These are phyloP conservation scores for Pseudonitzschia delicatissima DNA, from an alignment of 108 stramenopile genomes.

Conservation along the genomic window DNA sequence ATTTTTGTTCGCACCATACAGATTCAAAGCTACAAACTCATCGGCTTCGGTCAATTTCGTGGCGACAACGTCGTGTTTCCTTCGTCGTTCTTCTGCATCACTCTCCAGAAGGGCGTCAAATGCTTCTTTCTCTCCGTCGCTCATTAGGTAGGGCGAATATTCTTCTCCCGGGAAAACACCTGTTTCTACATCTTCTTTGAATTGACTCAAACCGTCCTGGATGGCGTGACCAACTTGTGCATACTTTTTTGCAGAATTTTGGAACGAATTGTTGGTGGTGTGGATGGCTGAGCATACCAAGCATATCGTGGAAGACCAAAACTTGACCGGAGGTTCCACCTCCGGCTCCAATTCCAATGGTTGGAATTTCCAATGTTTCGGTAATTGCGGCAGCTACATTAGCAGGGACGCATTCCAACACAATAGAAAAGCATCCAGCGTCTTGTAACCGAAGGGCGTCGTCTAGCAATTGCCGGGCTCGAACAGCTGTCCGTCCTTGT, in stretches of 20 bases:
- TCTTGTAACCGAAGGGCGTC: conserved; percentile 94
- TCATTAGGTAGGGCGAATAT: conserved; percentile 93
- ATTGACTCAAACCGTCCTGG: conserved; percentile 80
- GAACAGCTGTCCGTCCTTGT: conserved; percentile 92
- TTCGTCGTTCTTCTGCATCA: conserved; percentile 54
- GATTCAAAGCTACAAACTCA: conserved; percentile 76
- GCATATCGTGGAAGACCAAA: conserved; percentile 98
- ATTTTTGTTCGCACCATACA: conserved; percentile 48
- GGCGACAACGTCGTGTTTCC: conserved; percentile 48
- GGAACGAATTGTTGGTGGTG: conserved; percentile 97
- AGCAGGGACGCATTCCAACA: conserved; percentile 96
- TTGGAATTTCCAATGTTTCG: conserved; percentile 93
- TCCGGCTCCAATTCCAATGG: conserved; percentile 99
- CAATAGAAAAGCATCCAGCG: conserved; percentile 93
- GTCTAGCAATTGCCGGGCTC: conserved; percentile 81
- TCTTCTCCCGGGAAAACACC: conserved; percentile 87
- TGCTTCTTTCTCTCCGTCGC: conserved; percentile 47
- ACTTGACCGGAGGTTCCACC: conserved; percentile 89
- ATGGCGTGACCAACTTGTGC: conserved; percentile 90
- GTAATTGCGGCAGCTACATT: conserved; percentile 92
- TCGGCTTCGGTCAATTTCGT: conserved; percentile 56
- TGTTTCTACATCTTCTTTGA: conserved; percentile 90
- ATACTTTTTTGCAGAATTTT: conserved; percentile 96
- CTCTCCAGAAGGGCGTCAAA: conserved; percentile 65
- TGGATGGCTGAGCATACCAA: conserved; percentile 95